Evolutionary conservation across 2,329 filamentous ascomycete genomes (phyloP).

Genomic region (Sclerotinia nivalis): DNA sequence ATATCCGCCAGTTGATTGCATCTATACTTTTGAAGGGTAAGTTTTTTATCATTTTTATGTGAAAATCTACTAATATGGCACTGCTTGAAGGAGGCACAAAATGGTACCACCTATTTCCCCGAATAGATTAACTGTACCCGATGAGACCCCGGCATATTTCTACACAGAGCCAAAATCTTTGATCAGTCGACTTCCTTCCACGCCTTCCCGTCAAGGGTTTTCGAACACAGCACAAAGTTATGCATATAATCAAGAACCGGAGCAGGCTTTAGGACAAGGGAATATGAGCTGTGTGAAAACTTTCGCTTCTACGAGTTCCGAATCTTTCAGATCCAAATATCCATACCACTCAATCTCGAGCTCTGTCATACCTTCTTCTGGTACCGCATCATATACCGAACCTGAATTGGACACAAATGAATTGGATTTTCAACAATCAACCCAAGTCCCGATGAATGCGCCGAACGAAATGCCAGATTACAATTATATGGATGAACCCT

Average conservation of each 20-base stretch:
- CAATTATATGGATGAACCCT: not conserved
- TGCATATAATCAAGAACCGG: not conserved
- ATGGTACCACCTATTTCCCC: not conserved
- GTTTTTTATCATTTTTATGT: not conserved
- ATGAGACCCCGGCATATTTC: not conserved
- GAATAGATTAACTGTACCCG: constrained; percentile 9
- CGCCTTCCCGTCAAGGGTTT: not conserved
- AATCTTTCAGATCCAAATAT: not conserved
- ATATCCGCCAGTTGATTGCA: constrained; percentile 22
- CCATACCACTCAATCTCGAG: not conserved
- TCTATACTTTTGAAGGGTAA: constrained; percentile 21
- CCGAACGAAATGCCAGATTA: not conserved
- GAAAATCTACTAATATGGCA: constrained; percentile 1
- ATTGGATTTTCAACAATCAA: not conserved
- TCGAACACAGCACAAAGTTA: not conserved
- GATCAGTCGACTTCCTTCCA: not conserved
- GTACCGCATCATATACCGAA: not conserved
- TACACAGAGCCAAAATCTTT: not conserved
- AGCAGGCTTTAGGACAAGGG: not conserved
- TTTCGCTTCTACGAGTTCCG: not conserved
- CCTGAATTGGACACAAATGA: not conserved
- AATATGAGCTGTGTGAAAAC: not conserved
- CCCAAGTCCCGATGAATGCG: not conserved
- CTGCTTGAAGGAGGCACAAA: not conserved
- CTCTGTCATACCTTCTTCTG: not conserved